phyloP scores from a whole-genome alignment of 2,329 filamentous ascomycete genomes.

The Nothophaeocryptopus gaeumannii region DNA sequence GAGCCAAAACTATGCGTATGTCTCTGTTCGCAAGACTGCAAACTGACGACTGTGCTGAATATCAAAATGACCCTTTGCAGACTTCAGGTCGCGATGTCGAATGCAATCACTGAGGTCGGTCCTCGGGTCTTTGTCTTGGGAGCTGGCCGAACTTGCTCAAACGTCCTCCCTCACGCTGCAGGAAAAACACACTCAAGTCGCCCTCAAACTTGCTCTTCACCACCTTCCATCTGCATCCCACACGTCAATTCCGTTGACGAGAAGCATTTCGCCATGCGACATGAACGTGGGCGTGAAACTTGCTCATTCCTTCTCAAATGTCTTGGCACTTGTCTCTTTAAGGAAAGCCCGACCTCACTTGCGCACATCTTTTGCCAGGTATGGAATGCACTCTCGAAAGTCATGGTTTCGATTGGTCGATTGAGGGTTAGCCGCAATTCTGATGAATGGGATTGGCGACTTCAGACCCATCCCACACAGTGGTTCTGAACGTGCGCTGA shows the following conservation, averaged over 20 bases:
- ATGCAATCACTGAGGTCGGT: no score
- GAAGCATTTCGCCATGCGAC: not conserved
- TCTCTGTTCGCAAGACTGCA: no score
- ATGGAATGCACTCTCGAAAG: no score
- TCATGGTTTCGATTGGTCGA: no score
- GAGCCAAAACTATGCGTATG: no score
- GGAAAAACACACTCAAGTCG: constrained; percentile 2
- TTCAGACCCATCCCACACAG: not conserved
- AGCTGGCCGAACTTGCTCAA: constrained; percentile 6
- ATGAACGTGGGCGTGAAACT: constrained; percentile 4
- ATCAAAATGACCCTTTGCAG: no score
- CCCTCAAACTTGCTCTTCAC: constrained; percentile 13
- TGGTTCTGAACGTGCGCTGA: not conserved
- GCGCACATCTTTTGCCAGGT: constrained; percentile 1
- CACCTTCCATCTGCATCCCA: not conserved
- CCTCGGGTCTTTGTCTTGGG: no score
- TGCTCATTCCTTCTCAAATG: constrained; percentile 6
- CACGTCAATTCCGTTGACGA: not conserved
- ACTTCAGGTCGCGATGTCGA: no score
- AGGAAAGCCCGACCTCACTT: not conserved
- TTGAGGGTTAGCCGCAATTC: constrained; percentile 1
- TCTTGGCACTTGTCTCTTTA: constrained; percentile 2
- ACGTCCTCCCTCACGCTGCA: not conserved
- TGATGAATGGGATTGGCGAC: constrained; percentile 1
- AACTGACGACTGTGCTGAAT: no score